Evolutionary conservation across 108 stramenopile species (phyloP).

Genomic region (Pseudonitzschia delicatissima): DNA sequence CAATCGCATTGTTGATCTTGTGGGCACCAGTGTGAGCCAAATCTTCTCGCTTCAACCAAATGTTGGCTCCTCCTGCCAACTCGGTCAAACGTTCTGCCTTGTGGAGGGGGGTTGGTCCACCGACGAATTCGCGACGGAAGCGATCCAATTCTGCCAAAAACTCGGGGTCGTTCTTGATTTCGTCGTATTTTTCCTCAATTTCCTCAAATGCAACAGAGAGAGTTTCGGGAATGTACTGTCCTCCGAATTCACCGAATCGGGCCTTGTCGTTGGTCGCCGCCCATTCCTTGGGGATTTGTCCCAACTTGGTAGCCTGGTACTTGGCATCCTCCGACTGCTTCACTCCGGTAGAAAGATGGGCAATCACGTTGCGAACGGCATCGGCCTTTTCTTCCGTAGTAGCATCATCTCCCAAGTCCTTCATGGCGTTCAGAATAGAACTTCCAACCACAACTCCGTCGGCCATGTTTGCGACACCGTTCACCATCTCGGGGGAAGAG

Average conservation of each 20-base stretch:
- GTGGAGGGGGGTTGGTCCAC: conserved; percentile 94
- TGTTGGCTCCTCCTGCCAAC: conserved; percentile 86
- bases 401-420: conserved; percentile 63
- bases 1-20: conserved; percentile 98
- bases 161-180: conserved; percentile 83
- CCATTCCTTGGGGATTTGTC: conserved; percentile 61
- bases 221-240: conserved; percentile 98
- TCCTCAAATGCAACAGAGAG: conserved; percentile 94
- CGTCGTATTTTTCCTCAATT: conserved; percentile 85
- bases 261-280: conserved; percentile 35
- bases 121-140: conserved; percentile 90
- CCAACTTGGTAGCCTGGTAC: conserved; percentile 76
- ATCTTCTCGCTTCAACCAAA: conserved; percentile 97
- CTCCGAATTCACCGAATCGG: conserved; percentile 94
- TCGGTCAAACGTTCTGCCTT: conserved; percentile 89
- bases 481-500: conserved; percentile 85
- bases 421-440: conserved; percentile 93
- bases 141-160: conserved; percentile 91
- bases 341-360: conserved; percentile 56
- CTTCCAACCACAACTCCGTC: conserved; percentile 98
- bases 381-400: conserved; percentile 74
- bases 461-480: conserved; percentile 85
- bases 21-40: conserved; percentile 96
- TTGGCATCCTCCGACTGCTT: conserved; percentile 58
- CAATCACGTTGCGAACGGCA: conserved; percentile 69